These are phyloP conservation scores for Wallemia ichthyophaga DNA, from an alignment of 1,284 basidiomycete genomes.

Conservation along the genomic window DNA sequence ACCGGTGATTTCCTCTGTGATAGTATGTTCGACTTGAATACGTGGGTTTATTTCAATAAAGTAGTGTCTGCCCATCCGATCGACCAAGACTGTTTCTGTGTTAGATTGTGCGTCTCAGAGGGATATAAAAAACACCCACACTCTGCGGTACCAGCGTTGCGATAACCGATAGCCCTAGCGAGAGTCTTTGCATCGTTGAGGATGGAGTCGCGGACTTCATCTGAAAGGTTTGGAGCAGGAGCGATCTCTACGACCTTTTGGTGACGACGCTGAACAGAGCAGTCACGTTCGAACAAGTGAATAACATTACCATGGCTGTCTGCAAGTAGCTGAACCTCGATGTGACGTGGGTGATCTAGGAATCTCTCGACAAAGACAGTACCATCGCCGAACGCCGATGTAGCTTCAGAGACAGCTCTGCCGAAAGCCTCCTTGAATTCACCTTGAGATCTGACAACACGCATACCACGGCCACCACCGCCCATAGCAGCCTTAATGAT, in stretches of 20 bases:
- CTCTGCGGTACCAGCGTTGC: conserved; percentile 89
- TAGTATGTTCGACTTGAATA: conserved; percentile 95
- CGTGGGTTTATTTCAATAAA: conserved; percentile 98
- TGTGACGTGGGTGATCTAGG: conserved; percentile 82
- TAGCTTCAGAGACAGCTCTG: conserved; percentile 81
- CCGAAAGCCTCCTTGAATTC: conserved; percentile 74
- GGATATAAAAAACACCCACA: conserved; percentile 13
- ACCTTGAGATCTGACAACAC: conserved; percentile 72
- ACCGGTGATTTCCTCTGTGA: conserved; percentile 96
- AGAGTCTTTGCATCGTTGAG: conserved; percentile 76
- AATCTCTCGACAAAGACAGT: conserved; percentile 97
- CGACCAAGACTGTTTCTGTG: conserved; percentile 37
- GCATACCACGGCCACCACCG: conserved; percentile 93
- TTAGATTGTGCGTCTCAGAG: neutral
- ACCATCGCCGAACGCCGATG: conserved; percentile 84
- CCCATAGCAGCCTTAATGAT: conserved; percentile 98
- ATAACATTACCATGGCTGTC: conserved; percentile 76
- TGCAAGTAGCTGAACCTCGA: conserved; percentile 84
- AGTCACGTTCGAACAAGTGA: conserved; percentile 93
- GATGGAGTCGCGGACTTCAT: conserved; percentile 67
- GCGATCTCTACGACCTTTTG: conserved; percentile 99
- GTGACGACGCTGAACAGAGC: conserved; percentile 87
- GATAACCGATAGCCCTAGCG: conserved; percentile 67
- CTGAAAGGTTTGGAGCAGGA: conserved; percentile 73
- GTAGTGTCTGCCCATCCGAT: conserved; percentile 80